Evolutionary conservation across 106 monocot genomes (phyloP).

Genomic region (Agapanthus africanus): DNA sequence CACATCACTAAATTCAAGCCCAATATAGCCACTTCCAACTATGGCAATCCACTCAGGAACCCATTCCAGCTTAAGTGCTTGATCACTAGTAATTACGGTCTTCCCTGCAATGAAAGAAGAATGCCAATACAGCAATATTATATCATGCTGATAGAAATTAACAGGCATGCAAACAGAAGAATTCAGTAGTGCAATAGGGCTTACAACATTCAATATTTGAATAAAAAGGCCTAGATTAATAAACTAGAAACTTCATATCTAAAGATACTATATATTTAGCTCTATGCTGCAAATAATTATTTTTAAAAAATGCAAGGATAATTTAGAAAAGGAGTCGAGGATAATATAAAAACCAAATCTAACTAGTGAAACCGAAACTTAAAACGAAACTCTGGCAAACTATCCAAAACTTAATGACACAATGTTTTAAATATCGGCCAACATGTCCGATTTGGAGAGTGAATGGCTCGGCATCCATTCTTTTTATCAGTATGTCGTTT

Average conservation of each 20-base stretch:
- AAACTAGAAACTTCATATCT: background rate
- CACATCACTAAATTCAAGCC: conserved; percentile 99
- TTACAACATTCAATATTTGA: too few relatives aligned
- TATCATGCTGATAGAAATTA: background rate
- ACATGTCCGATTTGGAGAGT: too few relatives aligned
- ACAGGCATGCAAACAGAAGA: background rate
- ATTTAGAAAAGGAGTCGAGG: background rate
- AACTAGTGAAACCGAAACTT: too few relatives aligned
- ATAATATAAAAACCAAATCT: too few relatives aligned
- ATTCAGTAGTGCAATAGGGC: background rate
- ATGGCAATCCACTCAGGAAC: conserved; percentile 98
- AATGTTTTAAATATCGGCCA: too few relatives aligned
- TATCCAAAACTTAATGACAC: too few relatives aligned
- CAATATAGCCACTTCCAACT: conserved; percentile 98
- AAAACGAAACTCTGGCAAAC: too few relatives aligned
- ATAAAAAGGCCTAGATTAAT: background rate
- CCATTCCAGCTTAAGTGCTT: conserved; percentile 97
- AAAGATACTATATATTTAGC: background rate
- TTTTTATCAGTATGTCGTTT: too few relatives aligned
- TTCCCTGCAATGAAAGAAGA: conserved; percentile 43
- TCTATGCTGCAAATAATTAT: background rate
- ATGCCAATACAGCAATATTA: background rate
- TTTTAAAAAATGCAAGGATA: background rate
- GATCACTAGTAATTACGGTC: conserved; percentile 98
- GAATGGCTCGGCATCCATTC: too few relatives aligned